Conservation (phyloP, 1,284 basidiomycete genomes). For the Pascua guehoae region DNA sequence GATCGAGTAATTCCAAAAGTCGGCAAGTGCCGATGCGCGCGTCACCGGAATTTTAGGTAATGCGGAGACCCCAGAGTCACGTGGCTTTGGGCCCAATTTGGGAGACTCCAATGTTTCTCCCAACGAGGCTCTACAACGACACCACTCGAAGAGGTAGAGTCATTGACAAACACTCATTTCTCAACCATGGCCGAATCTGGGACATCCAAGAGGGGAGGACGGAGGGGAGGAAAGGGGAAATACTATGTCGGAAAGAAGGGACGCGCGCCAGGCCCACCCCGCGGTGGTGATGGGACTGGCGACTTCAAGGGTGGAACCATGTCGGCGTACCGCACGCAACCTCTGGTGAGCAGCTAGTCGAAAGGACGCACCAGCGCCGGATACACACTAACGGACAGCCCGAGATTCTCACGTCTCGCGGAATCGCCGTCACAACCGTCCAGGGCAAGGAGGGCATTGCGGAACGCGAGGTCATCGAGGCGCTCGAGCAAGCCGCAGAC, state of each 20-base stretch:
- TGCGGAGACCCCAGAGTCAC: too few relatives aligned
- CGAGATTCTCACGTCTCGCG: constrained; percentile 31
- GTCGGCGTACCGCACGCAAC: constrained; percentile 16
- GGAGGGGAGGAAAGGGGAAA: neutral
- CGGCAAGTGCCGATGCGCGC: too few relatives aligned
- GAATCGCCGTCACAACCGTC: constrained; percentile 36
- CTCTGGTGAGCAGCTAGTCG: constrained; percentile 9
- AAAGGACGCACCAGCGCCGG: too few relatives aligned
- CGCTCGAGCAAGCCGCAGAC: constrained; percentile 40
- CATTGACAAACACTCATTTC: neutral
- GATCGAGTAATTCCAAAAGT: too few relatives aligned
- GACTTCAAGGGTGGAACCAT: constrained; percentile 13
- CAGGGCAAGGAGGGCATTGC: constrained; percentile 39
- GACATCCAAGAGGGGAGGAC: neutral
- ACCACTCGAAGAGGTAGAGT: neutral
- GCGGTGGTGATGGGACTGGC: constrained; percentile 17
- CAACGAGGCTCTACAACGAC: neutral
- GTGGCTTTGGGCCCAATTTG: too few relatives aligned
- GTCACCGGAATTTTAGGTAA: too few relatives aligned
- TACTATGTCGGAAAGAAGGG: constrained; percentile 53
- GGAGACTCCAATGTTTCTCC: neutral
- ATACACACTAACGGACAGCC: constrained; percentile 19
- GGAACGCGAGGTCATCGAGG: constrained; percentile 40
- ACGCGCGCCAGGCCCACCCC: constrained; percentile 58
- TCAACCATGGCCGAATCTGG: neutral